These are phyloP conservation scores for Neolentinus lepideus DNA, from an alignment of 1,284 basidiomycete genomes.

Conservation along the genomic window DNA sequence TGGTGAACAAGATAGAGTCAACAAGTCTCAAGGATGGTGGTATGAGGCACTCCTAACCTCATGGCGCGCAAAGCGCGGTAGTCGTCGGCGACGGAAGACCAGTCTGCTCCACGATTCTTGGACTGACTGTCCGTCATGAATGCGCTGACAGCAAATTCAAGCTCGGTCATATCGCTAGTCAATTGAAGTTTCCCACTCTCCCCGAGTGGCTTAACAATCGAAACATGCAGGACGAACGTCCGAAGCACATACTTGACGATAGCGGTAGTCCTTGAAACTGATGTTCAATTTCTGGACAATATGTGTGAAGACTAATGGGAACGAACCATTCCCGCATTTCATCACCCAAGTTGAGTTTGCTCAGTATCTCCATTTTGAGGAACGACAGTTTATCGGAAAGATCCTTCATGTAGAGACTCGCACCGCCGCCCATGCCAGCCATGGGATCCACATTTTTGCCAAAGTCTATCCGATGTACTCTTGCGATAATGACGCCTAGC, in stretches of 20 bases:
- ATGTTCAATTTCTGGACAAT: constrained; percentile 5
- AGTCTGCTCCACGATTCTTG: constrained; percentile 51
- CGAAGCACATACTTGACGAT: constrained; percentile 74
- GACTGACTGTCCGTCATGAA: constrained; percentile 59
- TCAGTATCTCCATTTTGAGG: constrained; percentile 70
- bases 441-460: constrained; percentile 59
- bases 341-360: constrained; percentile 65
- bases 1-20: constrained; percentile 30
- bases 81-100: constrained; percentile 73
- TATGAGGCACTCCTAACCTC: constrained; percentile 40
- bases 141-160: constrained; percentile 84
- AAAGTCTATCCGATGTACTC: constrained; percentile 81
- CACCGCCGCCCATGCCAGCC: constrained; percentile 56
- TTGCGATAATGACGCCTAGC: constrained; percentile 66
- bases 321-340: constrained; percentile 65
- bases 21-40: neutral
- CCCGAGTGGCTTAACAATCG: constrained; percentile 80
- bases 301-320: neutral
- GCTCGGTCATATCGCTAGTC: constrained; percentile 91
- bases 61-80: constrained; percentile 76
- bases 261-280: constrained; percentile 45
- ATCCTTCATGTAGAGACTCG: constrained; percentile 87
- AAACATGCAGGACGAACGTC: constrained; percentile 85
- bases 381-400: constrained; percentile 80
- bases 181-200: constrained; percentile 89